Conservation (phyloP, 257 asterid genomes). For the Lycium ferocissimum region DNA sequence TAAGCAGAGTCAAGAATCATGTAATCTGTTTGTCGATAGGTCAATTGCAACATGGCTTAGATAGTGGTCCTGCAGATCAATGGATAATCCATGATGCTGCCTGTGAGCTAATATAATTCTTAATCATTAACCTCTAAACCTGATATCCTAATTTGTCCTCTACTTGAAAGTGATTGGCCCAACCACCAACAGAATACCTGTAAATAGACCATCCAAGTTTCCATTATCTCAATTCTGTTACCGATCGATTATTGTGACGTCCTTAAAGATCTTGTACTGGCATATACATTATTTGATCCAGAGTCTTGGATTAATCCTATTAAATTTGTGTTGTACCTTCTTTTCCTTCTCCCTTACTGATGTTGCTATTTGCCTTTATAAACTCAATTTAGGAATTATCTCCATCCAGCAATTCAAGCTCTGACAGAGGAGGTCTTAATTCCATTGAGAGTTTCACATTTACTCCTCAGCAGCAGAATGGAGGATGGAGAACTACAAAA, state of each 20-base stretch:
- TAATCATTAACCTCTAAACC: conserved; percentile 12
- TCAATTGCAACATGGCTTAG: neutral
- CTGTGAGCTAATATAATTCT: neutral
- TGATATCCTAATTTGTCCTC: neutral
- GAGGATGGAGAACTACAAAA: conserved; percentile 80
- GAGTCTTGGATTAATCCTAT: neutral
- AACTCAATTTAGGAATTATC: conserved; percentile 51
- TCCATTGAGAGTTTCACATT: conserved; percentile 64
- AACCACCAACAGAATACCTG: neutral
- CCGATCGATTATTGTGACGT: neutral
- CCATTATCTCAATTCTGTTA: neutral
- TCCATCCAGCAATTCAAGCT: conserved; percentile 47
- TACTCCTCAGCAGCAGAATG: conserved; percentile 61
- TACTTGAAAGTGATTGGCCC: neutral
- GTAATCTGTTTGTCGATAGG: neutral
- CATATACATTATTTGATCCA: neutral
- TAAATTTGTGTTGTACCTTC: neutral
- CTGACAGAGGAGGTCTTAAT: conserved; percentile 34
- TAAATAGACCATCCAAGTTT: conserved; percentile 21
- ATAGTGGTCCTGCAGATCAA: neutral
- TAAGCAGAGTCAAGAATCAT: neutral
- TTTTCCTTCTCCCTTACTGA: neutral
- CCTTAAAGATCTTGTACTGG: neutral
- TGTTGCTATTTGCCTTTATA: conserved; percentile 26
- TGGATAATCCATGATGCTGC: neutral